Conservation (phyloP, 73 alveolate species). For the Uronychia binucleata region DNA sequence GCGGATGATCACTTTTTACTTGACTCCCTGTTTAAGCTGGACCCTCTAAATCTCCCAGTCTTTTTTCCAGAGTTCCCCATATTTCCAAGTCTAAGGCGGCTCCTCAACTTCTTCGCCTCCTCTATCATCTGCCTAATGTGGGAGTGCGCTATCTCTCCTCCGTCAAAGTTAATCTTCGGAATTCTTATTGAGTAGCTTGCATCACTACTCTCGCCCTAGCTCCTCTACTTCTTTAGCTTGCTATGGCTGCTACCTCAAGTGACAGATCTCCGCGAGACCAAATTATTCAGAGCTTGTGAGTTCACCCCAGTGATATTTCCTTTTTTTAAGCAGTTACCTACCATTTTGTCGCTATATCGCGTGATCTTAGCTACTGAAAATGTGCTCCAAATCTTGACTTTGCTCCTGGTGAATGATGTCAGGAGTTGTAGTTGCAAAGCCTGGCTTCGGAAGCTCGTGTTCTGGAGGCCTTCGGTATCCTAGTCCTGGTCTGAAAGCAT, state of each 20-base stretch:
- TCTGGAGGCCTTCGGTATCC: neutral
- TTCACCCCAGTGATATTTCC: neutral
- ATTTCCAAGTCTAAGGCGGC: neutral
- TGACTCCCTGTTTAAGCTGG: too few species aligned
- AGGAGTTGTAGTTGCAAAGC: neutral
- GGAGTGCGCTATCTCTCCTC: neutral
- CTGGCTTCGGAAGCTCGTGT: neutral
- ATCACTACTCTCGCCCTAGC: neutral
- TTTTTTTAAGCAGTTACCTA: too few species aligned
- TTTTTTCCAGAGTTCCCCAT: neutral
- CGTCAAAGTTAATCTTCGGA: neutral
- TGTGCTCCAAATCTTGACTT: too few species aligned
- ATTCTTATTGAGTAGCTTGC: neutral
- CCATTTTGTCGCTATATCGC: too few species aligned
- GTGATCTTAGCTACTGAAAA: too few species aligned
- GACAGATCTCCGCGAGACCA: neutral
- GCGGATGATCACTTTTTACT: neutral
- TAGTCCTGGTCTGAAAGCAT: neutral
- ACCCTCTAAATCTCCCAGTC: neutral
- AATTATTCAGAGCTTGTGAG: neutral
- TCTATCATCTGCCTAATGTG: neutral
- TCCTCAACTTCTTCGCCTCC: neutral
- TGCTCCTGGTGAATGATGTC: neutral
- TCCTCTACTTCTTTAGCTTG: neutral
- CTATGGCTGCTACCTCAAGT: neutral